A percentile compares a stretch with the other conserved stretches of the same genome.
Conservation (phyloP, 768 basidiomycete species). For the Ephemerocybe angulata region DNA sequence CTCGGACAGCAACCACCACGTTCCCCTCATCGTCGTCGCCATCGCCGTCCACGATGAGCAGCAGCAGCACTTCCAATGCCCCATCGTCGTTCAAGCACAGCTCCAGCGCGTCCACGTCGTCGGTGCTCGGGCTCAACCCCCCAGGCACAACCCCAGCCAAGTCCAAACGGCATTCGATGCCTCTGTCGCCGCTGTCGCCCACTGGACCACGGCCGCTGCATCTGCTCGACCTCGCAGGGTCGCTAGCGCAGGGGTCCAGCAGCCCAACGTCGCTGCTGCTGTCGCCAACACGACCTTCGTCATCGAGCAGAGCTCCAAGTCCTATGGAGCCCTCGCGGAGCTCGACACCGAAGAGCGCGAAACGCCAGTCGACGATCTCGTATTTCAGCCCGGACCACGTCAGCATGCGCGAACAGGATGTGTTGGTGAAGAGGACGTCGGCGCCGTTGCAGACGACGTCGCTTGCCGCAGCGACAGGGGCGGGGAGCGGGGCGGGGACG, state of each 20-base stretch:
- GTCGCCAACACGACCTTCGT: constrained; percentile 14
- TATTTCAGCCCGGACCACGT: constrained; percentile 35
- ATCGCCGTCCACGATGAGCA: too few species aligned
- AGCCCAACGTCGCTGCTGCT: constrained; percentile 14
- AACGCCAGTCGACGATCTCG: constrained; percentile 54
- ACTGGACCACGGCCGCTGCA: constrained; percentile 47
- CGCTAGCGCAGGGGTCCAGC: background rate
- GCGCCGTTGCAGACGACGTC: constrained; percentile 15
- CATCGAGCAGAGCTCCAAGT: constrained; percentile 10
- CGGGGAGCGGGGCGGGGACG: constrained; percentile 7
- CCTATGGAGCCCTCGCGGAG: constrained; percentile 12
- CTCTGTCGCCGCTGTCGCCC: background rate
- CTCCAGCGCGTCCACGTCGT: constrained; percentile 9
- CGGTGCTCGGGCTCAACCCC: constrained; percentile 2
- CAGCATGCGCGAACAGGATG: constrained; percentile 6
- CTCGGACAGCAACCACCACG: too few species aligned
- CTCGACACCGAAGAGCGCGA: constrained; percentile 18
- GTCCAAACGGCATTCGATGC: constrained; percentile 3
- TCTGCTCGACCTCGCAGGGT: constrained; percentile 32
- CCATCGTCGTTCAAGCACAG: constrained; percentile 6
- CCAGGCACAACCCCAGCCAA: background rate
- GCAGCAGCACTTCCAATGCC: background rate
- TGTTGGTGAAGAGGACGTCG: constrained; percentile 9
- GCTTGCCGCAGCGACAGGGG: background rate
- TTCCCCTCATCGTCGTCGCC: too few species aligned